Evolutionary conservation across 805 yeast genomes (phyloP), one percentile per base, ranked within the genome.

Genomic region (Kodamaea restingae): DNA sequence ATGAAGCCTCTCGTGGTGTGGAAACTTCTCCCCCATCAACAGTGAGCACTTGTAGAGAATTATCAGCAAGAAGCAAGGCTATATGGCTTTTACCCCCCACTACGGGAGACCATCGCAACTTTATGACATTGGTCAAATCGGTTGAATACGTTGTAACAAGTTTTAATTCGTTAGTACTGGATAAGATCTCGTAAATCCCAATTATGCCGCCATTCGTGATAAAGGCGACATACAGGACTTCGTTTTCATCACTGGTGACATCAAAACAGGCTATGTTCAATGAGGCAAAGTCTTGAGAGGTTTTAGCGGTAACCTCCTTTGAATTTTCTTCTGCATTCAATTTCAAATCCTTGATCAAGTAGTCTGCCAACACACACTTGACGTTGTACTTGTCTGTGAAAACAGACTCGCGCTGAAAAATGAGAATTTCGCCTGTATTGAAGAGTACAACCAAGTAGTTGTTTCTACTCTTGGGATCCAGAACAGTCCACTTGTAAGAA

Each of bases 341-440:
- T 11, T 43, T 41, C 34, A 58, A 46, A 20, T 59, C 60, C 17
- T 43, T 38, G 9, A 55, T 36, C 15, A 65, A 44, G 3, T 49
- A 38, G 9, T 59, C 54, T 34, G 65, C 63, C 20, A 65, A 48
- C 17, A 56, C 55, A 24, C 51, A 41, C 30, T 47, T 49, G 3
- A 61, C 54, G 10, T 37, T 22, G 35, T 59, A 66, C 28, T 54
- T 52, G 26, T 49, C 54, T 3, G 48, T 36, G 20, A 49, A 54
- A 10, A 47, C 40, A n/a, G 54, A 47, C 7, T 53, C 49, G 35
- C 71, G 47, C 30, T 54, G 52, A 14, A 67, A 44, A 4, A 67
- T 40, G 26, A 67, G 37, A 10, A 67, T 48, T 38, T 68, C 74
- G 0, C 69, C 67, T 1, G 71, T 56, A 39, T 62, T 67, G 36